phyloP scores from a whole-genome alignment of 2,329 filamentous ascomycete genomes.

The Colletotrichum sp. region DNA sequence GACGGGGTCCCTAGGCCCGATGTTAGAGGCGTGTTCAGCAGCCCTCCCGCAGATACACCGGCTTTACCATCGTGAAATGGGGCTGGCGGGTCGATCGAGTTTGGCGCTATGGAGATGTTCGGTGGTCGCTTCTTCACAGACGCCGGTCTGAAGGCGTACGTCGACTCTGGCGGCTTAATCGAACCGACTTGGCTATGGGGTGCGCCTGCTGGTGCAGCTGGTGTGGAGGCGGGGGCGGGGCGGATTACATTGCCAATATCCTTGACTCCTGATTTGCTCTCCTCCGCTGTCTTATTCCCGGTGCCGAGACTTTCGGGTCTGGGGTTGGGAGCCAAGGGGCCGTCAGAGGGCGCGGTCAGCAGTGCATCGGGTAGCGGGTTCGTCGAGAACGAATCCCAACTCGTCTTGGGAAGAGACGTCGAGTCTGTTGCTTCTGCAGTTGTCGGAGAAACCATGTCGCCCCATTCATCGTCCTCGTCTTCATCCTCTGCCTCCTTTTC shows the following conservation, averaged over 20 bases:
- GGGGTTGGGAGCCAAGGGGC: not conserved
- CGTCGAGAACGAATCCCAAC: constrained; percentile 17
- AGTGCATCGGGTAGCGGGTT: constrained; percentile 3
- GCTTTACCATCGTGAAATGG: not conserved
- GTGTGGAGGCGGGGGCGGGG: constrained; percentile 15
- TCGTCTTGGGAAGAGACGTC: constrained; percentile 10
- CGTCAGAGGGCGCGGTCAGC: not conserved
- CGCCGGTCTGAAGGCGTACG: not conserved
- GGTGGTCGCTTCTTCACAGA: constrained; percentile 4
- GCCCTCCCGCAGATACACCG: not conserved
- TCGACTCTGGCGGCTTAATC: not conserved
- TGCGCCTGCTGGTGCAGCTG: not conserved
- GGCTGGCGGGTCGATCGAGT: not conserved
- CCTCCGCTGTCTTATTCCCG: not conserved
- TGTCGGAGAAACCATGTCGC: constrained; percentile 61
- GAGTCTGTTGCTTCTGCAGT: constrained; percentile 10
- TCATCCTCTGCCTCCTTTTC: constrained; percentile 15
- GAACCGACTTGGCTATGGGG: constrained; percentile 2
- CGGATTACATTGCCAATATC: constrained; percentile 14
- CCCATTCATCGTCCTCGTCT: constrained; percentile 57
- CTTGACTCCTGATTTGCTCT: constrained; percentile 6
- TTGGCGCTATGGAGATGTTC: not conserved
- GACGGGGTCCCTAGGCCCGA: not conserved
- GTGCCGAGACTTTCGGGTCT: not conserved
- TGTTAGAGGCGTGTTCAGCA: not conserved